phyloP scores from a whole-genome alignment of 768 basidiomycete species.

The Podaxis pistillaris region DNA sequence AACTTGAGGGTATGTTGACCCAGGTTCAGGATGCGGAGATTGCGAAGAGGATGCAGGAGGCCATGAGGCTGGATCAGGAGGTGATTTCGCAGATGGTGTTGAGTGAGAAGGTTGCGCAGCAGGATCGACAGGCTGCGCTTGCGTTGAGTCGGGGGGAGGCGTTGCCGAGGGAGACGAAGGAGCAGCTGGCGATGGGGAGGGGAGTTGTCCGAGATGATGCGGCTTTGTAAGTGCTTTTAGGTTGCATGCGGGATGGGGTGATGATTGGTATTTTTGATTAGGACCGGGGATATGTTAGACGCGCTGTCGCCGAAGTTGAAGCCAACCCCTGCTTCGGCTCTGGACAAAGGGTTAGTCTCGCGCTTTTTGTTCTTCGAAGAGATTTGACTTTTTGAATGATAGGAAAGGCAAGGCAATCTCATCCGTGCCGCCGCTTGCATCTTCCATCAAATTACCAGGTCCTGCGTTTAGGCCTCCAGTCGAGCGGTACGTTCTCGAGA shows the following conservation, averaged over 20 bases:
- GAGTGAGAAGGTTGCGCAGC: slow-evolving; percentile 35
- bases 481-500: neutral
- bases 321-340: neutral
- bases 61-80: slow-evolving; percentile 33
- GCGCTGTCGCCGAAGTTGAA: slow-evolving; percentile 9
- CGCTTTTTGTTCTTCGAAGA: neutral
- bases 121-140: slow-evolving; percentile 42
- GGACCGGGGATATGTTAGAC: slow-evolving; percentile 2
- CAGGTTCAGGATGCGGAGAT: slow-evolving; percentile 35
- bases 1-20: slow-evolving; percentile 27
- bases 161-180: slow-evolving; percentile 26
- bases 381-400: neutral
- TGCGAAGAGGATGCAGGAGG: slow-evolving; percentile 41
- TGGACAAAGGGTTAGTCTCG: slow-evolving; percentile 2
- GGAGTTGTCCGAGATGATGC: neutral
- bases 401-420: slow-evolving; percentile 2
- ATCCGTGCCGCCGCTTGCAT: neutral
- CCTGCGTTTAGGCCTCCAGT: neutral
- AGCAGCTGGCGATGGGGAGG: slow-evolving; percentile 21
- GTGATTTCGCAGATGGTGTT: slow-evolving; percentile 29
- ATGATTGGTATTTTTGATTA: neutral
- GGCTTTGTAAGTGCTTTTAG: neutral
- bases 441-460: neutral
- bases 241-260: neutral
- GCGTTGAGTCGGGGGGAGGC: slow-evolving; percentile 31